A percentile compares a stretch with the other conserved stretches of the same genome.
phyloP scores from a whole-genome alignment of 176 grass and related monocot genomes.

The Aegilops sharonensis region DNA sequence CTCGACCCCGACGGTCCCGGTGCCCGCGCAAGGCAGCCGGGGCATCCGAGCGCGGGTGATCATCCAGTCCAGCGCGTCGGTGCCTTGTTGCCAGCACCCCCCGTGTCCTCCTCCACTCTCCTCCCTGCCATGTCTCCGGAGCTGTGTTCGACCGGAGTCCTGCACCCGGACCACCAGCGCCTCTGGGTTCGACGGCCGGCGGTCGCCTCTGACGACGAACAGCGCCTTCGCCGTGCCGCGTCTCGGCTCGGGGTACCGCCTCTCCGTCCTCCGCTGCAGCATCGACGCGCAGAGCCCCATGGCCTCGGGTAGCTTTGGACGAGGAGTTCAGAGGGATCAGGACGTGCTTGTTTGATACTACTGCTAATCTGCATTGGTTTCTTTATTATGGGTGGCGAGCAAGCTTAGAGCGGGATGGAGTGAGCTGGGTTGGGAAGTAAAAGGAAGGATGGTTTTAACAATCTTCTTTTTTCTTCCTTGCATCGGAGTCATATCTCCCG shows the following conservation, averaged over 20 bases:
- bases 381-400: conserved; percentile 21
- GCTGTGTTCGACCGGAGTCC: neutral
- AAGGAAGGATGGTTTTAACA: conserved; percentile 29
- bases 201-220: conserved; percentile 33
- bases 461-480: conserved; percentile 19
- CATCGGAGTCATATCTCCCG: conserved; percentile 7
- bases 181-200: neutral
- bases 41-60: neutral
- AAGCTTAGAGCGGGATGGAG: neutral
- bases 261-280: neutral
- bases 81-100: neutral
- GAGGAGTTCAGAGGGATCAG: neutral
- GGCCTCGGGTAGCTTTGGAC: neutral
- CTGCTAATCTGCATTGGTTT: neutral
- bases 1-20: conserved; percentile 2
- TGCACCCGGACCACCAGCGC: conserved; percentile 1
- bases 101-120: neutral
- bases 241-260: neutral
- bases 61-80: conserved; percentile 1
- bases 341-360: neutral
- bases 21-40: neutral
- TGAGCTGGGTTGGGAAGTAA: conserved; percentile 19
- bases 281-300: conserved; percentile 50
- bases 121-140: neutral
- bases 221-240: conserved; percentile 5